Evolutionary conservation across 139 green algal species (phyloP).

Genomic region (Gonium pectorale): DNA sequence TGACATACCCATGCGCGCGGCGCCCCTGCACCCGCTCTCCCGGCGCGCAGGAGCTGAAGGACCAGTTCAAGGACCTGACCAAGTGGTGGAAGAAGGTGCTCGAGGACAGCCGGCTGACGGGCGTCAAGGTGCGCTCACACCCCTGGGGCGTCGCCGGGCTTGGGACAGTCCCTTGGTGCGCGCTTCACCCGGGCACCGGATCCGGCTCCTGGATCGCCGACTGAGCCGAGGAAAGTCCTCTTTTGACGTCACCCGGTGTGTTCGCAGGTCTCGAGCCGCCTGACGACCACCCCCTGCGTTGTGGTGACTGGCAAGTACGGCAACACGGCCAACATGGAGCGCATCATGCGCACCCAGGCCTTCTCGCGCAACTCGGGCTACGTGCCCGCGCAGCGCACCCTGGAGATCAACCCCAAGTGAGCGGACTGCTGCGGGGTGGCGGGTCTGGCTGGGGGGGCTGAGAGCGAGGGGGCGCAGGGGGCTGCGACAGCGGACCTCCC

Average conservation of each 20-base stretch:
- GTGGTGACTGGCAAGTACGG: constrained; percentile 96
- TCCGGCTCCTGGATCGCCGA: too few relatives aligned
- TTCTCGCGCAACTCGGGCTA: constrained; percentile 57
- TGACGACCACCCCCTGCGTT: constrained; percentile 90
- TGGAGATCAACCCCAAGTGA: constrained; percentile 96
- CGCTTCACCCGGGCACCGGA: too few relatives aligned
- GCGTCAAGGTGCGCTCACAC: constrained; percentile 64
- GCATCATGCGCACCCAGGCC: constrained; percentile 90
- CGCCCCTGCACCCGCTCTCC: too few relatives aligned
- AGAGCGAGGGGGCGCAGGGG: too few relatives aligned
- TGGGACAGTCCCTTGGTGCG: background rate
- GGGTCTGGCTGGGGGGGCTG: too few relatives aligned
- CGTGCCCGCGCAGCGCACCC: constrained; percentile 32
- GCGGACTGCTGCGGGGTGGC: background rate
- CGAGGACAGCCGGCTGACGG: constrained; percentile 51
- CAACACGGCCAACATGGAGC: constrained; percentile 98
- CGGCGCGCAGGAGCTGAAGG: constrained; percentile 79
- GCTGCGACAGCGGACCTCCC: too few relatives aligned
- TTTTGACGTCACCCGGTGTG: background rate
- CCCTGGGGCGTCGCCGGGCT: background rate
- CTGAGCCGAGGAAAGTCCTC: background rate
- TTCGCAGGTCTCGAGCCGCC: constrained; percentile 79
- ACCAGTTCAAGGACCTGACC: constrained; percentile 90
- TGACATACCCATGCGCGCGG: background rate
- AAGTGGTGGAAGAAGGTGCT: constrained; percentile 96